These are phyloP conservation scores for Nemania serpens DNA, from an alignment of 2,329 filamentous ascomycete genomes.

Conservation along the genomic window DNA sequence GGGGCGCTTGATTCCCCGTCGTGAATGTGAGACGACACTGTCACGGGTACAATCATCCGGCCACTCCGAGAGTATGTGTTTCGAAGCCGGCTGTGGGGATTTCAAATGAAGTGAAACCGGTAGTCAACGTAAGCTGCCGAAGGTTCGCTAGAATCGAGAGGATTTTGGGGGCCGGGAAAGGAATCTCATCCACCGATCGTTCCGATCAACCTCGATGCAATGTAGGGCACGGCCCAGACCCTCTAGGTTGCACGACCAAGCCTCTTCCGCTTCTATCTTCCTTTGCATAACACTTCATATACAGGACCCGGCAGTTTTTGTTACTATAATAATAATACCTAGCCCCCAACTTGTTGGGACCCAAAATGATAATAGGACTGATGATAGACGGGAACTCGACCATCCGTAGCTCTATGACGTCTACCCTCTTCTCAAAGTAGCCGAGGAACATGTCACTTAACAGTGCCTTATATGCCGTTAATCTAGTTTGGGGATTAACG, in stretches of 20 bases:
- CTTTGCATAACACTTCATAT: neutral
- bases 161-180: constrained; percentile 1
- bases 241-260: constrained; percentile 1
- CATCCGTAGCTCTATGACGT: too few species aligned
- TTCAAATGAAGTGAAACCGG: neutral
- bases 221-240: constrained; percentile 5
- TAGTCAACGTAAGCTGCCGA: neutral
- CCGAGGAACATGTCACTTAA: too few species aligned
- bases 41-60: neutral
- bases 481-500: too few species aligned
- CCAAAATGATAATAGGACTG: too few species aligned
- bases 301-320: neutral
- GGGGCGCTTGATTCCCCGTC: neutral
- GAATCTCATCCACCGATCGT: constrained; percentile 6
- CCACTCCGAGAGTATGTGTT: neutral
- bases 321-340: neutral
- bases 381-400: too few species aligned
- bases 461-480: too few species aligned
- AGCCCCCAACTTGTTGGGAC: neutral
- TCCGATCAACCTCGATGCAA: constrained; percentile 7
- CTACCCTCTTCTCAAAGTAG: too few species aligned
- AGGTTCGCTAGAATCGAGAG: neutral
- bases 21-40: neutral
- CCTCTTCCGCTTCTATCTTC: neutral
- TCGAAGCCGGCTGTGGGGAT: neutral